Evolutionary conservation across 2,329 filamentous ascomycete genomes (phyloP).

Genomic region (Fusarium annulatum): DNA sequence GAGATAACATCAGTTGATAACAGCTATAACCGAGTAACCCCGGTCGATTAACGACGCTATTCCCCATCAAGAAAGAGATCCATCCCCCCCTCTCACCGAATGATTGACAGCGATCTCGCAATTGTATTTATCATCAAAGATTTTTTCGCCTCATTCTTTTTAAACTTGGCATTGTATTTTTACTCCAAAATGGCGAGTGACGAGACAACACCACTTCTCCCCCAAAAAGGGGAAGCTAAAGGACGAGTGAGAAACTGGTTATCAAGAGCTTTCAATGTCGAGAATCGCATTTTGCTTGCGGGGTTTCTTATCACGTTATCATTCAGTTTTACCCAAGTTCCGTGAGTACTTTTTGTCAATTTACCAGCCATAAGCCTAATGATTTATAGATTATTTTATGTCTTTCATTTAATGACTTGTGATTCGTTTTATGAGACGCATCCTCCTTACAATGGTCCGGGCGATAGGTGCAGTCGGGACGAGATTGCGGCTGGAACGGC

Average conservation of each 20-base stretch:
- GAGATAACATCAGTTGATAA: too few relatives aligned
- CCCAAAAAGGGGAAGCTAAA: conserved; percentile 16
- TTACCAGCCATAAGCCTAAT: not conserved
- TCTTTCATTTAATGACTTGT: conserved; percentile 78
- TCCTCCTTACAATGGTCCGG: conserved; percentile 58
- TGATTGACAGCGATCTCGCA: conserved; percentile 14
- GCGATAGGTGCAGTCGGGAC: conserved; percentile 68
- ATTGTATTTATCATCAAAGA: conserved; percentile 27
- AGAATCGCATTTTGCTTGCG: conserved; percentile 65
- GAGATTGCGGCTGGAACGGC: conserved; percentile 75
- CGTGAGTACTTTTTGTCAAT: conserved; percentile 49
- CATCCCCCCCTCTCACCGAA: conserved; percentile 23
- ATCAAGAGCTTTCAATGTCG: conserved; percentile 42
- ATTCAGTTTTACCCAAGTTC: conserved; percentile 62
- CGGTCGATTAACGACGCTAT: conserved; percentile 11
- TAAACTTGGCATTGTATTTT: conserved; percentile 4
- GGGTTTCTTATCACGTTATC: conserved; percentile 68
- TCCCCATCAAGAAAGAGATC: conserved; percentile 8
- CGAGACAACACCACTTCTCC: conserved; percentile 41
- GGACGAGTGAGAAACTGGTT: conserved; percentile 27
- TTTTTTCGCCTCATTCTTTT: conserved; percentile 17
- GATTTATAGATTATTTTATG: conserved; percentile 62
- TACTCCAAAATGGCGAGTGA: conserved; percentile 34
- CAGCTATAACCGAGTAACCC: conserved; percentile 25
- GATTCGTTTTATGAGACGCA: conserved; percentile 74